Base-by-base conservation (phyloP, 2,329 filamentous ascomycete species). In the Pyricularia grisea region DNA sequence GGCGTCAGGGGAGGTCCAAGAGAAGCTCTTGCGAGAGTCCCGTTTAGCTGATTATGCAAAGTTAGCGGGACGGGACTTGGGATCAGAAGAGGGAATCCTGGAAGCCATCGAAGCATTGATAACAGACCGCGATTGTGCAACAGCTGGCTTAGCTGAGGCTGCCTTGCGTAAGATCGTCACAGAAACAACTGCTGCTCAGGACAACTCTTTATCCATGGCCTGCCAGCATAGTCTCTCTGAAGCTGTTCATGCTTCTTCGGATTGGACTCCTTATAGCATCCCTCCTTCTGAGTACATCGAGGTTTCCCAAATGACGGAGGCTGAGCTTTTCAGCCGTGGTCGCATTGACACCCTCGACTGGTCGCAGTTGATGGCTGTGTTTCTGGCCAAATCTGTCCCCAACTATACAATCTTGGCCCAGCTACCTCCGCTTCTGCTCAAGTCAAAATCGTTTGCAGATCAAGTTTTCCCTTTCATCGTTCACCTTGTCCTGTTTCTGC, bases 381-480 rank as follows among this genome's bases (percentile, higher is more conserved):
- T 87, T 55, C 80, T 97, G 70, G 87, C 85, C 50, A 83, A 82
- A 61, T 86, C 85, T 67, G 84, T 88, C 11, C 77, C 83, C 0
- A 80, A 87, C 23, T 90, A 92, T 70, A 86, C 90, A 17, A 82
- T 97, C 2, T 82, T 97, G 60, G 85, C 85, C 12, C 86, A 90
- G 2, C 79, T 98, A 28, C 82, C 86, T 1, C 86, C 87, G 5
- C 84, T 95, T 58, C 81, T 97, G 4, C 78, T 81, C 14, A 83
- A 84, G 14, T 87, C 94, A 30, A 84, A 87, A 60, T 86, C 87
- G 0, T 88, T 97, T 75, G 90, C 93, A 0, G 85, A 89, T 70
- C 85, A 88, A 61, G 83, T 92, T 0, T 90, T 98, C 67, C 93
- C 94, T 0, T 96, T 92, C 72, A 86, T 98, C 68, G 81, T 97